These are phyloP conservation scores for Boletus coccyginus DNA, from an alignment of 768 basidiomycete genomes.

Conservation along the genomic window DNA sequence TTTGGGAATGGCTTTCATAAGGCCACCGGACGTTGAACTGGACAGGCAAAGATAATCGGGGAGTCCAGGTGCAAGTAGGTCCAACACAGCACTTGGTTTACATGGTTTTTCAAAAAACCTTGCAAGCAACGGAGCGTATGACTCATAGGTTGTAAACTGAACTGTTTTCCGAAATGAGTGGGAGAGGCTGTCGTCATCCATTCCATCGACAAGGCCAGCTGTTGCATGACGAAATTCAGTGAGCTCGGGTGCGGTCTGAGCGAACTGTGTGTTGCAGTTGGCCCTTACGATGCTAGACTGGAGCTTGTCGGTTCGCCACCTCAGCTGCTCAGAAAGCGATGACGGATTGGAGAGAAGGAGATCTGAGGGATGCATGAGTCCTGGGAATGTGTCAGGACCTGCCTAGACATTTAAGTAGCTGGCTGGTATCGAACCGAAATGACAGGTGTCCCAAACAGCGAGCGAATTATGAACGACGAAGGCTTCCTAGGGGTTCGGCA, in stretches of 20 bases:
- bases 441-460: too few relatives aligned
- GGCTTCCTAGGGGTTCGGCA: too few relatives aligned
- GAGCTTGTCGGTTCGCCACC: not conserved
- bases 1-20: conserved; percentile 8
- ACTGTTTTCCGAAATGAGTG: conserved; percentile 12
- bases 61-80: conserved; percentile 17
- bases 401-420: too few relatives aligned
- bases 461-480: too few relatives aligned
- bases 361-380: not conserved
- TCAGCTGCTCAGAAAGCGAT: not conserved
- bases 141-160: conserved; percentile 11
- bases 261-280: conserved; percentile 5
- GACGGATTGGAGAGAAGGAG: not conserved
- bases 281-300: not conserved
- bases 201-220: not conserved
- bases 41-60: conserved; percentile 19
- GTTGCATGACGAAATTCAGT: not conserved
- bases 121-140: conserved; percentile 14
- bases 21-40: conserved; percentile 18
- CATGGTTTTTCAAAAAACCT: conserved; percentile 5
- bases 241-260: conserved; percentile 5
- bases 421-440: too few relatives aligned
- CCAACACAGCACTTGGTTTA: not conserved
- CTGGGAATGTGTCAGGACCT: not conserved
- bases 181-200: not conserved